Conservation (phyloP, 208 protist species). For the Acanthamoeba rhysodes region DNA sequence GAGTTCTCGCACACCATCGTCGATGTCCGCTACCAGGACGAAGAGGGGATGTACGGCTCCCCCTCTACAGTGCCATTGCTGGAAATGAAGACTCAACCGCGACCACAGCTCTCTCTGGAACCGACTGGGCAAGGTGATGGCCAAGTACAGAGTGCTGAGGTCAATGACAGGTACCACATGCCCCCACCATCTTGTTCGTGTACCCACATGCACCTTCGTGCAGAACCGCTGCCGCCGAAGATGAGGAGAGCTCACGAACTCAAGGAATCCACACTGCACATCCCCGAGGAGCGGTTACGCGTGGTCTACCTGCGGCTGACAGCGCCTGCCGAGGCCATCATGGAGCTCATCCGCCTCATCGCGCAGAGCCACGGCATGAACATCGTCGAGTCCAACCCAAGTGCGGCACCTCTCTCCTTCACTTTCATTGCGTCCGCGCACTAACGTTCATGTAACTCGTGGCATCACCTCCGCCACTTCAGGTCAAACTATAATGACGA, state of each 20-base stretch:
- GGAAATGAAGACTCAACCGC: no score
- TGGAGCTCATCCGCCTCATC: background rate
- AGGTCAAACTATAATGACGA: background rate
- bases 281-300: background rate
- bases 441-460: background rate
- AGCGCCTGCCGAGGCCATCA: background rate
- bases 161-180: background rate
- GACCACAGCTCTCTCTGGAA: background rate
- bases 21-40: background rate
- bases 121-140: background rate
- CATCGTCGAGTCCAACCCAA: background rate
- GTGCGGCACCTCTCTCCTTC: background rate
- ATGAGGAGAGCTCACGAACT: background rate
- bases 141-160: background rate
- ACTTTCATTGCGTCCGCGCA: no score
- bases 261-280: background rate
- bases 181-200: background rate
- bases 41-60: background rate
- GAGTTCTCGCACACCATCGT: background rate
- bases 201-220: background rate
- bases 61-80: background rate
- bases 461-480: background rate
- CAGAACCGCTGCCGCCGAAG: background rate
- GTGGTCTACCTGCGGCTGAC: background rate
- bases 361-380: background rate